Evolutionary conservation across 805 yeast genomes (phyloP).

Genomic region (Candida krabiensis): DNA sequence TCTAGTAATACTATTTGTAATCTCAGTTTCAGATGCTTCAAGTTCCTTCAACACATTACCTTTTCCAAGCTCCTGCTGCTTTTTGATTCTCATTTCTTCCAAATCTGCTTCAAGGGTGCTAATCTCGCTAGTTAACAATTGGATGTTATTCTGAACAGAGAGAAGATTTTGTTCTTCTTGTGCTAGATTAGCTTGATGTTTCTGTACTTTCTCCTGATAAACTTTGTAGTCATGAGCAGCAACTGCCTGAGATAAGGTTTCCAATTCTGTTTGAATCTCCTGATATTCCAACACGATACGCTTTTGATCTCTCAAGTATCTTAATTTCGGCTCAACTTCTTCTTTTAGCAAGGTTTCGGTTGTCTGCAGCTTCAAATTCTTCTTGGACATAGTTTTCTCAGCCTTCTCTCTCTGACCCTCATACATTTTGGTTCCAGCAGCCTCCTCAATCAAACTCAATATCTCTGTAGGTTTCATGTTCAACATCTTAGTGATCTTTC

Average conservation of each 20-base stretch:
- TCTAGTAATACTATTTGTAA: slow-evolving; percentile 67
- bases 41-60: slow-evolving; percentile 61
- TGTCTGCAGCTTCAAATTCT: slow-evolving; percentile 80
- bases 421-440: slow-evolving; percentile 95
- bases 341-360: slow-evolving; percentile 71
- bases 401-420: slow-evolving; percentile 94
- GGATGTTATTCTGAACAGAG: slow-evolving; percentile 43
- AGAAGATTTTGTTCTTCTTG: slow-evolving; percentile 41
- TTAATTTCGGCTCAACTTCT: slow-evolving; percentile 92
- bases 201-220: slow-evolving; percentile 40
- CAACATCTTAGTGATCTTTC: slow-evolving; percentile 93
- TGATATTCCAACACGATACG: slow-evolving; percentile 83
- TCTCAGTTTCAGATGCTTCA: slow-evolving; percentile 54
- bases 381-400: slow-evolving; percentile 85
- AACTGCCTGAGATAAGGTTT: slow-evolving; percentile 68
- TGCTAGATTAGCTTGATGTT: slow-evolving; percentile 43
- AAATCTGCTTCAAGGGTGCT: slow-evolving; percentile 60
- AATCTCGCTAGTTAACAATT: slow-evolving; percentile 55
- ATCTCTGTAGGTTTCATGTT: slow-evolving; percentile 95
- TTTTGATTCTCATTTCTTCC: slow-evolving; percentile 47
- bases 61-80: slow-evolving; percentile 57
- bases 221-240: slow-evolving; percentile 70
- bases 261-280: slow-evolving; percentile 77
- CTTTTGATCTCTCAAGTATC: slow-evolving; percentile 76
- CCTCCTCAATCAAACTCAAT: slow-evolving; percentile 90